Evolutionary conservation across 805 yeast species (phyloP).

Genomic region (Pichia cabralensis): DNA sequence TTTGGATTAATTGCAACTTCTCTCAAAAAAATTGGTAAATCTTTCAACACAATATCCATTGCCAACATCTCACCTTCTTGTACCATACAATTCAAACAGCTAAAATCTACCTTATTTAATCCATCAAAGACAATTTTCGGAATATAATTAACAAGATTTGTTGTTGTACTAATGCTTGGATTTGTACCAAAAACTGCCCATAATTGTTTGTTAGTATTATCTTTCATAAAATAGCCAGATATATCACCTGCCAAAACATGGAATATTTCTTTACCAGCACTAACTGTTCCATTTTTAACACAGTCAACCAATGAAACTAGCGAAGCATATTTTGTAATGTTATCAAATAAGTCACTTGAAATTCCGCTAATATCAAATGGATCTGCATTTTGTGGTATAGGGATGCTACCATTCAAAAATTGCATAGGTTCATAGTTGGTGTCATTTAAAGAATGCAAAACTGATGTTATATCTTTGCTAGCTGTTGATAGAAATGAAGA

Average conservation of each 20-base stretch:
- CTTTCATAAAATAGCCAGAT: conserved; percentile 1
- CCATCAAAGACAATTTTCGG: conserved; percentile 2
- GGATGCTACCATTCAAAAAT: background rate
- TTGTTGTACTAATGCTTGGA: background rate
- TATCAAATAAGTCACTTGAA: background rate
- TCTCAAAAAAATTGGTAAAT: conserved; percentile 1
- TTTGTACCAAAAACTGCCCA: conserved; percentile 3
- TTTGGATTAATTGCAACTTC: conserved; percentile 2
- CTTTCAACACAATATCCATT: background rate
- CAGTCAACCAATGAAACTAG: conserved; percentile 1
- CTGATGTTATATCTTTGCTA: background rate
- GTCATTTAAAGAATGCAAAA: background rate
- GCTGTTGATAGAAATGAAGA: background rate
- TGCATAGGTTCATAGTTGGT: background rate
- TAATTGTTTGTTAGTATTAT: background rate
- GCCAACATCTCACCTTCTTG: conserved; percentile 3
- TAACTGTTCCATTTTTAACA: background rate
- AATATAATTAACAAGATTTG: background rate
- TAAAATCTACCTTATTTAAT: background rate
- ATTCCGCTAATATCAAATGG: background rate
- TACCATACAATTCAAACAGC: conserved; percentile 1
- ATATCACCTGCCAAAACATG: background rate
- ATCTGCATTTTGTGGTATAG: background rate
- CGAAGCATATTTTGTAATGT: background rate
- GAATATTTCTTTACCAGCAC: conserved; percentile 1